Evolutionary conservation across 208 protist species (phyloP).

Genomic region (Acanthamoeba triangularis): DNA sequence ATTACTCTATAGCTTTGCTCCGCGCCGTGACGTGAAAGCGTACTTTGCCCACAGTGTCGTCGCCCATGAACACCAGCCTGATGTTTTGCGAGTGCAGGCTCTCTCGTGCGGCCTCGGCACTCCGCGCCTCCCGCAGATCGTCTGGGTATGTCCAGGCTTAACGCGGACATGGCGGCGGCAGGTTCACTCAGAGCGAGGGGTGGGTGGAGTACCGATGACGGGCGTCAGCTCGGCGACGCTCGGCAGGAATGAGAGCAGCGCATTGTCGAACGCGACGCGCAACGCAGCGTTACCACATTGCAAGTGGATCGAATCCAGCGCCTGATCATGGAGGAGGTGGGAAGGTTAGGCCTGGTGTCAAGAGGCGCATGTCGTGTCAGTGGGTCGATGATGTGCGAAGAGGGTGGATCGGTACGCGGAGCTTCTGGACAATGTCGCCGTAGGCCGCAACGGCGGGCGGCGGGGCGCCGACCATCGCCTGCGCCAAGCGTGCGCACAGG

Average conservation of each 20-base stretch:
- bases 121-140: neutral
- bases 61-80: neutral
- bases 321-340: neutral
- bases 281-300: neutral
- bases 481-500: neutral
- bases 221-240: neutral
- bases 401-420: neutral
- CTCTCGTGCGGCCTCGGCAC: neutral
- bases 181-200: neutral
- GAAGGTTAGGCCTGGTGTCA: too few species aligned
- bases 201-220: neutral
- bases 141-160: neutral
- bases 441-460: neutral
- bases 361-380: neutral
- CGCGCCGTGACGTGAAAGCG: neutral
- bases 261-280: neutral
- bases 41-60: conserved; percentile 1
- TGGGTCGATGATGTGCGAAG: too few species aligned
- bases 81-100: neutral
- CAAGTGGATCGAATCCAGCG: neutral
- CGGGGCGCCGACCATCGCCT: neutral
- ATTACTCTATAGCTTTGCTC: too few species aligned
- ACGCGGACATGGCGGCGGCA: neutral
- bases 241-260: neutral
- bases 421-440: neutral